These are phyloP conservation scores for Serendipita sp. DNA, from an alignment of 768 basidiomycete genomes.

Conservation along the genomic window DNA sequence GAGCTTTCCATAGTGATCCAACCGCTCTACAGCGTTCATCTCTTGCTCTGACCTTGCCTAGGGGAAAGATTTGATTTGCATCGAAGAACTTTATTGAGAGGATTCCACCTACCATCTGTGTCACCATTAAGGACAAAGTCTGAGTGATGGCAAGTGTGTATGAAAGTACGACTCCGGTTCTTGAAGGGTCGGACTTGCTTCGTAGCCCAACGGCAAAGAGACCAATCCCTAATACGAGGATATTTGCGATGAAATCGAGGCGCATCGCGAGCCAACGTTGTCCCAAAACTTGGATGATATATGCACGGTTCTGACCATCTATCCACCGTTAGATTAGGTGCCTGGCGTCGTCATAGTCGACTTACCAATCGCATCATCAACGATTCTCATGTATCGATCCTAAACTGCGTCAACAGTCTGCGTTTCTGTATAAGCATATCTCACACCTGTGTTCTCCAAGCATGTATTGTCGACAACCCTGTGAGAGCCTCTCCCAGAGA, in stretches of 20 bases:
- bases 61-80: neutral
- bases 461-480: slow-evolving; percentile 46
- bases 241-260: slow-evolving; percentile 49
- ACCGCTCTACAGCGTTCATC: slow-evolving; percentile 58
- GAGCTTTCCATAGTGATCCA: slow-evolving; percentile 56
- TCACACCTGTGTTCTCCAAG: slow-evolving; percentile 38
- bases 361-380: slow-evolving; percentile 30
- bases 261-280: slow-evolving; percentile 40
- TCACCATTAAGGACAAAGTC: neutral
- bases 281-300: slow-evolving; percentile 14
- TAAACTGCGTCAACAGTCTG: slow-evolving; percentile 14
- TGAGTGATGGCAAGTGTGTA: slow-evolving; percentile 26
- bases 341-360: too few relatives aligned
- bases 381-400: slow-evolving; percentile 33
- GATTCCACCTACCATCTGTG: slow-evolving; percentile 7
- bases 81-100: slow-evolving; percentile 11
- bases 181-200: slow-evolving; percentile 38
- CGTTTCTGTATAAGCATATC: neutral
- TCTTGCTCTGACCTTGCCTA: slow-evolving; percentile 34
- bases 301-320: slow-evolving; percentile 46
- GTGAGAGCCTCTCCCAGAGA: slow-evolving; percentile 39
- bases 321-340: neutral
- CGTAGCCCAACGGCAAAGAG: slow-evolving; percentile 53
- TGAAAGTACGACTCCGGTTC: slow-evolving; percentile 44
- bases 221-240: slow-evolving; percentile 53